phyloP scores from a whole-genome alignment of 495 filamentous ascomycete species.

The Penicillium subrubescens region DNA sequence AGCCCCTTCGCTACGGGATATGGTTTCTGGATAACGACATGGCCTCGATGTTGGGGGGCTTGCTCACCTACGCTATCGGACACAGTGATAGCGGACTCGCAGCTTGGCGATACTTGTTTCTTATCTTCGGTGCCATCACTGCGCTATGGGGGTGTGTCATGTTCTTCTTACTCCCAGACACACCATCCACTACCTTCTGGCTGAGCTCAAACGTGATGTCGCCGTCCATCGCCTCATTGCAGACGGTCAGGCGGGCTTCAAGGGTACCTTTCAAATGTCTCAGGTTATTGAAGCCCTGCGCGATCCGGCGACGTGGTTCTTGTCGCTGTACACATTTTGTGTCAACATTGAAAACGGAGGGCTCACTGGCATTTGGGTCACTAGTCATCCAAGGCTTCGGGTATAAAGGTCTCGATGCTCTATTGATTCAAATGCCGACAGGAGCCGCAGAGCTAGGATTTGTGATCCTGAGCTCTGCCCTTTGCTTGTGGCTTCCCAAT shows the following conservation, averaged over 20 bases:
- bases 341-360: slow-evolving; percentile 33
- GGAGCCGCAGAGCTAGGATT: slow-evolving; percentile 44
- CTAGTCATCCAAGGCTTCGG: slow-evolving; percentile 47
- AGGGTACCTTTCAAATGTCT: slow-evolving; percentile 39
- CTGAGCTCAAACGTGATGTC: slow-evolving; percentile 31
- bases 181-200: slow-evolving; percentile 55
- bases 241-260: not conserved
- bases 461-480: slow-evolving; percentile 32
- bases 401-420: slow-evolving; percentile 37
- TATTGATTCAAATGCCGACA: slow-evolving; percentile 43
- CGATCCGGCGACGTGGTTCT: slow-evolving; percentile 37
- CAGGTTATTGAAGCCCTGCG: slow-evolving; percentile 34
- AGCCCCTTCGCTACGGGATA: slow-evolving; percentile 49
- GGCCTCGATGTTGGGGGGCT: slow-evolving; percentile 60
- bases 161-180: slow-evolving; percentile 55
- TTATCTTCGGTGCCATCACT: slow-evolving; percentile 61
- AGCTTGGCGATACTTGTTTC: slow-evolving; percentile 57
- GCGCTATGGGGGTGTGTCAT: slow-evolving; percentile 51
- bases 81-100: slow-evolving; percentile 36
- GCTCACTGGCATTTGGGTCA: slow-evolving; percentile 42
- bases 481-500: slow-evolving; percentile 23
- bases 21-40: slow-evolving; percentile 65
- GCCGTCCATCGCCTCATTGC: not conserved
- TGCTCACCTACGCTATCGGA: slow-evolving; percentile 61
- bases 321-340: slow-evolving; percentile 35